Evolutionary conservation across 2,329 filamentous ascomycete genomes (phyloP).

Genomic region (Gnomoniopsis sp.): DNA sequence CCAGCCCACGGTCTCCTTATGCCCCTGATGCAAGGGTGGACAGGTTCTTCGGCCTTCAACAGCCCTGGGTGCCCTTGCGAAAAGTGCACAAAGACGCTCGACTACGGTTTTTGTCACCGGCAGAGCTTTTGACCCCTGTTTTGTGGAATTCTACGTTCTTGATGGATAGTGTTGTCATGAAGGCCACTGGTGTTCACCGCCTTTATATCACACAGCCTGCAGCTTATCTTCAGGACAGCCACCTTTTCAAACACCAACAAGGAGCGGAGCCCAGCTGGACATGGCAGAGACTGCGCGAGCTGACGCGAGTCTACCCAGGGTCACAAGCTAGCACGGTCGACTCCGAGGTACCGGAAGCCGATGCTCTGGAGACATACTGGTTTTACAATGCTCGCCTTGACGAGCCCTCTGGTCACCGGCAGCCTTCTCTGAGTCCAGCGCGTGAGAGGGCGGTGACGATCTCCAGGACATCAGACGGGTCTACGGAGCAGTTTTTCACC

Average conservation of each 20-base stretch:
- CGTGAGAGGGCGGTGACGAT: conserved; percentile 22
- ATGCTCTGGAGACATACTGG: conserved; percentile 66
- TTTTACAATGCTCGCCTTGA: conserved; percentile 63
- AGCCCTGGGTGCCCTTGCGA: conserved; percentile 70
- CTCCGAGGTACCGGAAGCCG: conserved; percentile 53
- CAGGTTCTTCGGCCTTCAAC: conserved; percentile 59
- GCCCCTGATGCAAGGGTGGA: conserved; percentile 32
- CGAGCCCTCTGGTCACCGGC: conserved; percentile 43
- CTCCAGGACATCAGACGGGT: conserved; percentile 38
- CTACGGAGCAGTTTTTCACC: conserved; percentile 38
- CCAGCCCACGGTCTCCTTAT: conserved; percentile 26
- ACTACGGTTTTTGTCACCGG: conserved; percentile 65
- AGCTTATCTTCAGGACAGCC: conserved; percentile 64
- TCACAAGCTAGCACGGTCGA: conserved; percentile 34
- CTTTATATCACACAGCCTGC: conserved; percentile 74
- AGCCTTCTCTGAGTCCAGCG: conserved; percentile 37
- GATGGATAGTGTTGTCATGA: conserved; percentile 69
- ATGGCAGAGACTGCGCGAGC: conserved; percentile 65
- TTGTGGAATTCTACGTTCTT: conserved; percentile 72
- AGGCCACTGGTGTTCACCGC: conserved; percentile 58
- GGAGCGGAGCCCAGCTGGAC: conserved; percentile 59
- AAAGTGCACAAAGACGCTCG: conserved; percentile 73
- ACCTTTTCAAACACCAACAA: conserved; percentile 27
- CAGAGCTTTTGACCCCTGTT: conserved; percentile 70
- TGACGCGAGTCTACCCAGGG: conserved; percentile 55